These are phyloP conservation scores for Nakazawaea anatomiae DNA, from an alignment of 805 yeast genomes.

Conservation along the genomic window DNA sequence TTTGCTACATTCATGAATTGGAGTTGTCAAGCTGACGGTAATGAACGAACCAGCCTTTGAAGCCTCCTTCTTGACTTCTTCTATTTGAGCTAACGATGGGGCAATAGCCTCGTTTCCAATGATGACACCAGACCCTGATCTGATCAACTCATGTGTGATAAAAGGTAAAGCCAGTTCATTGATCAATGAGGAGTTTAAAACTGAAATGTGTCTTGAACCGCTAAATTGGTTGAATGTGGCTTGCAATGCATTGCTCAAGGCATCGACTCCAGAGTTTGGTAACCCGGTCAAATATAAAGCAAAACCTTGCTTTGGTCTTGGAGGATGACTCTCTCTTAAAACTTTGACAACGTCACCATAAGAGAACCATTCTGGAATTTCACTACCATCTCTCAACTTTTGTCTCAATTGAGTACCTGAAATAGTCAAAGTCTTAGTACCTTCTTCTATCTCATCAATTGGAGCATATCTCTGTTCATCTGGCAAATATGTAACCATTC, in stretches of 20 bases:
- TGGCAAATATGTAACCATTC: constrained; percentile 95
- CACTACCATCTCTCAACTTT: constrained; percentile 77
- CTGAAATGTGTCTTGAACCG: constrained; percentile 76
- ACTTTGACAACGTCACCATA: constrained; percentile 94
- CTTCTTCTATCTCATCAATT: constrained; percentile 80
- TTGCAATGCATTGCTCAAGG: constrained; percentile 77
- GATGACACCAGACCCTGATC: constrained; percentile 91
- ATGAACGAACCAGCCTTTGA: constrained; percentile 47
- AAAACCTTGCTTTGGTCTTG: constrained; percentile 86
- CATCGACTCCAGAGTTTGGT: constrained; percentile 53
- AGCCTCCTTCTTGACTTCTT: constrained; percentile 34
- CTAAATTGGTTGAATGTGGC: constrained; percentile 86
- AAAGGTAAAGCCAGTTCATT: constrained; percentile 42
- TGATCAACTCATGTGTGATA: constrained; percentile 68
- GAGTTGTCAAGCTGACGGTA: constrained; percentile 45
- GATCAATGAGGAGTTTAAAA: constrained; percentile 32
- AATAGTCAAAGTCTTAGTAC: constrained; percentile 78
- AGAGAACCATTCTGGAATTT: constrained; percentile 95
- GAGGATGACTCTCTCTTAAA: constrained; percentile 88
- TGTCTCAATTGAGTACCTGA: constrained; percentile 94
- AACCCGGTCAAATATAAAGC: constrained; percentile 61
- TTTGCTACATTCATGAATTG: constrained; percentile 36
- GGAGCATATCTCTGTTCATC: constrained; percentile 95
- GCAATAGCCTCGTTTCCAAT: constrained; percentile 46
- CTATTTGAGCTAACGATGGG: constrained; percentile 35